phyloP scores from a whole-genome alignment of 441 rosid genomes.

The Adansonia gregorii region DNA sequence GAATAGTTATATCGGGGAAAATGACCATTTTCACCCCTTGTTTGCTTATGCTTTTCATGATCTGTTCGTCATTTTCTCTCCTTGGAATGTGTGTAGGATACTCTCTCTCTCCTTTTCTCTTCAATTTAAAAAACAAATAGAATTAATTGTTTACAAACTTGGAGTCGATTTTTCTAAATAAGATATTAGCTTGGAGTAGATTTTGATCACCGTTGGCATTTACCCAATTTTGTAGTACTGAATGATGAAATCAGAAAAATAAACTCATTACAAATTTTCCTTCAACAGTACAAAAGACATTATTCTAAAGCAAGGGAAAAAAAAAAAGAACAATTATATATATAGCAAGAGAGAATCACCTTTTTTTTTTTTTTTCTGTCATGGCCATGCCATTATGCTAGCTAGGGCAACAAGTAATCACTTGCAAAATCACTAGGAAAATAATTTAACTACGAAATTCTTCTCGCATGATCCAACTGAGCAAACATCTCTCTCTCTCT shows the following conservation, averaged over 20 bases:
- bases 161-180: neutral
- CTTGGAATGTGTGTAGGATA: slow-evolving; percentile 64
- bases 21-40: slow-evolving; percentile 55
- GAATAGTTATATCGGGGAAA: neutral
- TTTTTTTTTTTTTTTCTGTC: slow-evolving; percentile 24
- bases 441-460: neutral
- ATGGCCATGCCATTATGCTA: slow-evolving; percentile 34
- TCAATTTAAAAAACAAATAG: no score
- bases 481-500: slow-evolving; percentile 19
- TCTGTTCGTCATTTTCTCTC: slow-evolving; percentile 51
- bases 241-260: slow-evolving; percentile 26
- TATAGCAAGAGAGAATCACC: slow-evolving; percentile 18
- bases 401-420: slow-evolving; percentile 16
- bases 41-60: slow-evolving; percentile 47
- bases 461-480: slow-evolving; percentile 34
- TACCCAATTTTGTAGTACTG: neutral
- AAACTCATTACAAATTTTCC: slow-evolving; percentile 27
- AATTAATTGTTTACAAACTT: neutral
- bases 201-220: slow-evolving; percentile 24
- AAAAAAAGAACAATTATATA: slow-evolving; percentile 22
- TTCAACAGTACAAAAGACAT: slow-evolving; percentile 20
- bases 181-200: slow-evolving; percentile 26
- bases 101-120: slow-evolving; percentile 1
- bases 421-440: neutral
- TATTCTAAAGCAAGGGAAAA: slow-evolving; percentile 44